Base-by-base conservation (phyloP, 2,329 filamentous ascomycete species). In the Calonectria crousiana region DNA sequence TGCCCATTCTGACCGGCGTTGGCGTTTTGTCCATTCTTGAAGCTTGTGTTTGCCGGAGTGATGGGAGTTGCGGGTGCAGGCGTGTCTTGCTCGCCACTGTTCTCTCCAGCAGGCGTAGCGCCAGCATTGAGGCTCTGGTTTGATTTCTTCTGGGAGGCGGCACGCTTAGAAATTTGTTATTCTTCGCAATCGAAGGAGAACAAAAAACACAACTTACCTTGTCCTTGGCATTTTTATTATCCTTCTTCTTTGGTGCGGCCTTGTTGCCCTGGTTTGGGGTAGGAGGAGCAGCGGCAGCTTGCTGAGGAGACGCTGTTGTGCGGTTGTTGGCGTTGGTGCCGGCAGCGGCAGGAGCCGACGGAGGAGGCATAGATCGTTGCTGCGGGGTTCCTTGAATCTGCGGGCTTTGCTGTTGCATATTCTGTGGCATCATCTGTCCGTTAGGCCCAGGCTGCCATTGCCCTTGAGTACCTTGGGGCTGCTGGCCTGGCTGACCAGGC, bases 191-290 rank as follows among this genome's bases (percentile, higher is more conserved):
- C n/a, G 51, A 70, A 41, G 32, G 28, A 3, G 58, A 38, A 41
- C n/a, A n/a, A n/a, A 51, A 23, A 26, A 41, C 52, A 51, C 36
- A 34, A 81, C 87, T 86, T 90, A 94, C 93, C 92, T 95, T 95
- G 72, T 86, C 88, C 84, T 93, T 94, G 6, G 90, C 87, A 74
- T 87, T 89, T 84, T 93, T 93, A 6, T 86, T 87, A 38, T 92
- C 91, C 87, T 95, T 94, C 90, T 96, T 96, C 84, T 95, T 95
- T 1, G 94, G 93, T 41, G 91, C 92, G 5, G 93, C 85, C 87
- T 96, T 96, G 81, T 92, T 93, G 2, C 88, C 84, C 82, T 95
- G 93, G 67, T 91, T 92, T 1, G 95, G 95, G 5, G 95, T 97
- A 1, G 94, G 94, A 1, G 95, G 94, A 44, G 93, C 93, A 9